Evolutionary conservation across 441 rosid species (phyloP), one percentile per base, ranked within the genome.

Genomic region (Manihot esculenta): DNA sequence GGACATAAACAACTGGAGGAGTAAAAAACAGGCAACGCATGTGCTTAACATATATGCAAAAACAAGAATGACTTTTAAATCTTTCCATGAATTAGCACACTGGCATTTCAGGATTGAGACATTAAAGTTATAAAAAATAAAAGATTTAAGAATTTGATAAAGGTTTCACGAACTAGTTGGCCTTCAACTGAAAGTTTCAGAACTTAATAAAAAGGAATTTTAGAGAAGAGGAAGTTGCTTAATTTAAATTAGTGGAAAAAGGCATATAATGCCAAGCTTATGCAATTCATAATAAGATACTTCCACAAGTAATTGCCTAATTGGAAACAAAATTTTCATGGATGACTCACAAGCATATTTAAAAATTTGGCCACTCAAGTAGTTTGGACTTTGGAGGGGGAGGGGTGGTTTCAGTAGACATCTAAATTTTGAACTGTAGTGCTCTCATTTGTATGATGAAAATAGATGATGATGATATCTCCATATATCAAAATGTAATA

Each of bases 161-260:
- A 17, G 64, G 24, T 18, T 20, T 62, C 21, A 8, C 10, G 51
- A 62, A 64, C 13, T 61, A 49, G 20, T 21, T 58, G 20, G 41
- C 1, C 33, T 30, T 30, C 33, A 30, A 30, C 33, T 1, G 1
- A 30, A 30, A 30, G 33, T 45, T 51, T 42, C 42, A 12, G 55
- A 56, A n/a, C 26, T 12, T 10, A 51, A 1, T 10, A 45, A 26
- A 11, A 38, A 48, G 24, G 17, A 27, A 33, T 23, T 53, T 62
- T 23, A 15, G 64, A n/a, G 64, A 9, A 56, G 47, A 20, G 38
- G 45, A 24, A 11, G n/a, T 42, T 17, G 20, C 42, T 11, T 10
- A 44, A 64, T 49, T 45, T 49, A 68, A 42, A 42, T 42, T n/a
- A 68, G 65, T 24, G 12, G 10, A 48, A 68, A n/a, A 59, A 49